Base-by-base conservation (phyloP, 1,284 basidiomycete genomes). In the Puccinia polysora region DNA sequence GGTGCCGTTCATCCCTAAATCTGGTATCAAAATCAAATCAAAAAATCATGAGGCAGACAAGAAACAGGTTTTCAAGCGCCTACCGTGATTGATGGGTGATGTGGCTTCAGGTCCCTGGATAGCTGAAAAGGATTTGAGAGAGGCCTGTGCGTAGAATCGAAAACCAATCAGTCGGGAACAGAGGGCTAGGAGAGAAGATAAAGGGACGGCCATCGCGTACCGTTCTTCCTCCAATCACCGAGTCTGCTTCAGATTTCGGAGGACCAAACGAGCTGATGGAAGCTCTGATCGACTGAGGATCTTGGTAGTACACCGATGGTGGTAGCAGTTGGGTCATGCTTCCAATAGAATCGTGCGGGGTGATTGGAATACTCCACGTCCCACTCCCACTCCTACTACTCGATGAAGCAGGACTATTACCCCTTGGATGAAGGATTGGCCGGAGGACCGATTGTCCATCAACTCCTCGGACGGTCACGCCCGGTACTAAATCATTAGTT, bases 361-460 rank as follows among this genome's bases (percentile, higher is more conserved):
- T 71, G 23, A 63, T 38, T 2, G 68, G 68, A 23, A 67, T 28
- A 23, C 32, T 55, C 65, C 65, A 67, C 6, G 58, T 40, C 1
- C 56, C 56, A 4, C 30, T 45, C 1, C 43, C 56, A 30, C 40
- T 59, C 4, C 65, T 53, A 23, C 23, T 30, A 52, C 43, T 50
- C 15, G 68, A 71, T 3, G 55, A 60, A 2, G 47, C 55, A n/a
- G 68, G 58, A 12, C 55, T 52, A 50, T 62, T 71, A 8, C 68
- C 68, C 2, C 68, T 28, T 2, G 55, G 30, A 23, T 71, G 68
- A 3, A n/a, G n/a, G n/a, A n/a, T n/a, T n/a, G n/a, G n/a, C n/a
- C n/a, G n/a, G n/a, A n/a, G n/a, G n/a, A n/a, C n/a, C n/a, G n/a
- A n/a, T n/a, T n/a, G n/a, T n/a, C n/a, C n/a, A n/a, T n/a, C n/a